Evolutionary conservation across 1,139 yeast genomes (phyloP), one percentile per base, ranked within the genome.

Genomic region (Taphrina betulina): DNA sequence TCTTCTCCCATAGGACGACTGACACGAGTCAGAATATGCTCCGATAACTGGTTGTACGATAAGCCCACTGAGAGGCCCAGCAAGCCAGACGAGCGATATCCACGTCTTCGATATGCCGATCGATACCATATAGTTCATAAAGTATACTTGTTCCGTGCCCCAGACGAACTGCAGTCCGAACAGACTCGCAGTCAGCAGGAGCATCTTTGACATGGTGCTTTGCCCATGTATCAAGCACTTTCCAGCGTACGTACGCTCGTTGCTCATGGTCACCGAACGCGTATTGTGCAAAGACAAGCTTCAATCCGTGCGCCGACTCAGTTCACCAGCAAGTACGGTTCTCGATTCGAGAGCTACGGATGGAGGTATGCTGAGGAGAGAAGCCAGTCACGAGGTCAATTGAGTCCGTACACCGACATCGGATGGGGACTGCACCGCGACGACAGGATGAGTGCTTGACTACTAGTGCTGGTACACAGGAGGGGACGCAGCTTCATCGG

Each of bases 1-100:
- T 57, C 85, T 67, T 57, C 82, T 68, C 3, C 85, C 85, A 56
- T 68, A 69, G 22, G 63, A 62, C 37, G 71, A 67, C 34, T 73
- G 69, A 41, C 78, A 75, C 53, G 73, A 72, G 65, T 80, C 85
- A 48, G 81, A 76, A 46, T 78, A 64, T 14, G 78, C 71, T 0
- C 85, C 85, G 20, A 80, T 76, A 3, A 80, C 67, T 0, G 85
- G 85, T 66, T 80, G 84, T 14, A 82, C 81, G 10, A 80, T 60
- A 0, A 80, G 72, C 1, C 85, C 85, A 8, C 82, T 77, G 7
- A 80, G 62, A 0, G 85, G 85, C 0, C 84, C 84, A 0, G 83
- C 83, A 7, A 79, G 72, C 84, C 84, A 80, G 1, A 80, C 76
- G 36, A 80, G 67, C 1, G 83, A 79, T 57, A 80, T 67, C 3